Evolutionary conservation across 257 asterid species (phyloP).

Genomic region (Plantago elongata): DNA sequence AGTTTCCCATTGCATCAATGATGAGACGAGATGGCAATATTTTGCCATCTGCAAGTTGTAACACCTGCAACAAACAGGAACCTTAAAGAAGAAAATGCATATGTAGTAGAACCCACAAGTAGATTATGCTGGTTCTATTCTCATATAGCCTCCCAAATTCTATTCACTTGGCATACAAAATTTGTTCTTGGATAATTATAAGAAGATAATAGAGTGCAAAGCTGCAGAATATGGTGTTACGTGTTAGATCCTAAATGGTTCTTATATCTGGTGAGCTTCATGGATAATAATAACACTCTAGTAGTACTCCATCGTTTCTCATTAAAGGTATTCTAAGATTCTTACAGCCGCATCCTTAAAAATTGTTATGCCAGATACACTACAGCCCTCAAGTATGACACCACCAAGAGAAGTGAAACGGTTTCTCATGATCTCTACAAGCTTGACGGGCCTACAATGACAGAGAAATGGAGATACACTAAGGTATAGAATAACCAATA

Average conservation of each 20-base stretch:
- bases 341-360: slow-evolving; percentile 89
- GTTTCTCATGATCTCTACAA: slow-evolving; percentile 62
- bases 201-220: not conserved
- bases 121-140: not conserved
- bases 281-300: not conserved
- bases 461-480: not conserved
- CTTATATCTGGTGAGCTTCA: not conserved
- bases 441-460: slow-evolving; percentile 68
- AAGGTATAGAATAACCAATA: not conserved
- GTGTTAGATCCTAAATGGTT: not conserved
- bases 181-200: not conserved
- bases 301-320: slow-evolving; percentile 7
- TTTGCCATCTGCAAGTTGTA: slow-evolving; percentile 67
- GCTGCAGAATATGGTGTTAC: not conserved
- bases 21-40: slow-evolving; percentile 64
- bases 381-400: slow-evolving; percentile 70
- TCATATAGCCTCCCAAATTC: slow-evolving; percentile 7
- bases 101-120: slow-evolving; percentile 5
- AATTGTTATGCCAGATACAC: slow-evolving; percentile 53
- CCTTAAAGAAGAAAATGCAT: not conserved
- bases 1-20: slow-evolving; percentile 98
- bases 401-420: slow-evolving; percentile 79
- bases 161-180: slow-evolving; percentile 1
- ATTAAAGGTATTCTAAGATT: slow-evolving; percentile 33
- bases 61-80: slow-evolving; percentile 36